A percentile compares a stretch with the other conserved stretches of the same genome.
phyloP scores from a whole-genome alignment of 257 asterid species.

The Fraxinus cuspidata region DNA sequence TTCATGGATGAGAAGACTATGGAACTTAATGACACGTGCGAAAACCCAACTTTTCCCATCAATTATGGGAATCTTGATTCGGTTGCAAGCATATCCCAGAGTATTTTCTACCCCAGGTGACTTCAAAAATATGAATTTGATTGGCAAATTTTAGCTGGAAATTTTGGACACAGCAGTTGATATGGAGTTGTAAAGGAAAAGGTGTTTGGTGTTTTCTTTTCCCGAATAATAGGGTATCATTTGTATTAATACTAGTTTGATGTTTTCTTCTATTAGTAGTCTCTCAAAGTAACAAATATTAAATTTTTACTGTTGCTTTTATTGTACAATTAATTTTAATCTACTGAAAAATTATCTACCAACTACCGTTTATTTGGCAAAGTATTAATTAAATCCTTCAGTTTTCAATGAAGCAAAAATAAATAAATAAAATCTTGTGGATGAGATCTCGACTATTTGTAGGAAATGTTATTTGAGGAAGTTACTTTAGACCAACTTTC shows the following conservation, averaged over 20 bases:
- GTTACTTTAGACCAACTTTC: too few relatives aligned
- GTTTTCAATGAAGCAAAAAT: too few relatives aligned
- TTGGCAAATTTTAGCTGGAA: not conserved
- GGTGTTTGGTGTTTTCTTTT: not conserved
- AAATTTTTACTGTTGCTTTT: not conserved
- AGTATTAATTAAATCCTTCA: too few relatives aligned
- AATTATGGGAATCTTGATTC: constrained; percentile 38
- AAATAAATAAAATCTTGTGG: too few relatives aligned
- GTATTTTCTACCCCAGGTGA: constrained; percentile 69
- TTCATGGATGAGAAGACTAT: constrained; percentile 61
- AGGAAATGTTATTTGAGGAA: too few relatives aligned
- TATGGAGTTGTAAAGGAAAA: not conserved
- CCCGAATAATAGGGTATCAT: not conserved
- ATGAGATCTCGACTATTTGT: too few relatives aligned
- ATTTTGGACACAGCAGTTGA: not conserved
- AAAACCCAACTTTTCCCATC: constrained; percentile 22
- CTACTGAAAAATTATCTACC: not conserved
- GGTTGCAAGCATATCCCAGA: constrained; percentile 57
- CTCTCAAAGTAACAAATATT: not conserved
- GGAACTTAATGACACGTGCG: constrained; percentile 47
- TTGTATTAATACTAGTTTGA: not conserved
- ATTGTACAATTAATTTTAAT: not conserved
- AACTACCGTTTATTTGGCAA: too few relatives aligned
- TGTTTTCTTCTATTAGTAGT: not conserved
- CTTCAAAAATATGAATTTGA: not conserved